Base-by-base conservation (phyloP, 495 filamentous ascomycete genomes). In the Penicillium argentinense region DNA sequence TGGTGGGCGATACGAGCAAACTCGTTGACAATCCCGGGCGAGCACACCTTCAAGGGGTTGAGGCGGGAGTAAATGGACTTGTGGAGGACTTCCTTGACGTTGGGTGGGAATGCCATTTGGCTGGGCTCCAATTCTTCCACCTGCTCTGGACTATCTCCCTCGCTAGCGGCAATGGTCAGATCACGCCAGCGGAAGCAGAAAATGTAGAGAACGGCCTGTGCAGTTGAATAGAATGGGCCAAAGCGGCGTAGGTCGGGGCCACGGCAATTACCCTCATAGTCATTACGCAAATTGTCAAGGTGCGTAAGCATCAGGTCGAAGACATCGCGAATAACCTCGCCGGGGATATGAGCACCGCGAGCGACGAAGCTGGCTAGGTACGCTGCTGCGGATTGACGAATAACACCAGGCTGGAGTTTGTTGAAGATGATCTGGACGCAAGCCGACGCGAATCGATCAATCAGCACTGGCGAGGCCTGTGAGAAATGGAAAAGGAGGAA, bases 101-200 rank as follows among this genome's bases (percentile, higher is more conserved):
- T 81, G 0, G 79, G 72, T 24, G 82, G 82, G 86, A 92, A 97
- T 13, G 72, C 68, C 28, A 91, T 76, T 29, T 91, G 84, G 49
- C 80, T 77, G 0, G 76, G 66, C 37, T 86, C 82, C 1, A 74
- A 56, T 9, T 77, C 68, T 16, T 80, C 76, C 16, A 75, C 67
- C 30, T 78, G 58, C 9, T 82, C 76, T 16, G 71, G 57, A 18
- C 57, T 78, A 32, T 76, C 69, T 24, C 76, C 71, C 13, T 79
- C 73, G 8, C 58, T 60, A 5, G 73, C 68, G 4, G 80, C 78
- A 13, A 73, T 77, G 28, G 88, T 85, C 36, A 99, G 72, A 47
- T 97, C 92, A 27, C 87, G 83, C 92, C 92, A 97, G 28, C 95
- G 85, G 75, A 97, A 99, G 74, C 93, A 99, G 75, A 97, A 99